Evolutionary conservation across 805 yeast genomes (phyloP).

Genomic region (Saturnispora gosingensis): DNA sequence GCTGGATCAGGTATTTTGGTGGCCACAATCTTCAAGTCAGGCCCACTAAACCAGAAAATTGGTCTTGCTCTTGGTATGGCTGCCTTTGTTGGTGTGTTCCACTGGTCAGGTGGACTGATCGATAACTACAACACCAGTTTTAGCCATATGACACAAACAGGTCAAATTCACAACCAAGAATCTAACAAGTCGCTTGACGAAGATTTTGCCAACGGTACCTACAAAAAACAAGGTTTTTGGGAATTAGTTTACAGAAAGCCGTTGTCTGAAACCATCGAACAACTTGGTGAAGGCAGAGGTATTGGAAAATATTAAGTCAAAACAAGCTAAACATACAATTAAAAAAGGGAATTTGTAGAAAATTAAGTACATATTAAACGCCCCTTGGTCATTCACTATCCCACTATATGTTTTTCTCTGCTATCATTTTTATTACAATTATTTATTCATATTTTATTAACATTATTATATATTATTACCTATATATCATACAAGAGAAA

Average conservation of each 20-base stretch:
- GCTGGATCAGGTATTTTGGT: slow-evolving; percentile 17
- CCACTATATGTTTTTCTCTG: neutral
- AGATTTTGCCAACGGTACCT: slow-evolving; percentile 23
- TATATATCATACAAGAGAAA: neutral
- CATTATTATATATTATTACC: neutral
- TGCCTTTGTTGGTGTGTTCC: slow-evolving; percentile 33
- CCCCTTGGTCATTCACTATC: neutral
- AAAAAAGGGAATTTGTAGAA: neutral
- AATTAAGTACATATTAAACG: neutral
- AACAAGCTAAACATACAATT: neutral
- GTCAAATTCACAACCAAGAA: slow-evolving; percentile 33
- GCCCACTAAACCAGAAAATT: slow-evolving; percentile 30
- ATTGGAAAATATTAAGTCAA: slow-evolving; percentile 29
- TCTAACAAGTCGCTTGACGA: slow-evolving; percentile 29
- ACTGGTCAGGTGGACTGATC: slow-evolving; percentile 47
- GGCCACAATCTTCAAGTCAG: slow-evolving; percentile 19
- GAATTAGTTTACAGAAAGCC: slow-evolving; percentile 76
- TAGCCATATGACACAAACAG: slow-evolving; percentile 32
- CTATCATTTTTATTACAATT: slow-evolving; percentile 3
- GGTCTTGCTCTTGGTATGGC: slow-evolving; percentile 41
- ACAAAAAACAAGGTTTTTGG: slow-evolving; percentile 58
- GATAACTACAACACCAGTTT: slow-evolving; percentile 38
- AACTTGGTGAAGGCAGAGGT: slow-evolving; percentile 63
- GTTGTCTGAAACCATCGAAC: slow-evolving; percentile 65
- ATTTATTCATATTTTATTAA: neutral